Evolutionary conservation across 129 eudicot genomes (phyloP).

Genomic region (carrot (Daucus carota)): DNA sequence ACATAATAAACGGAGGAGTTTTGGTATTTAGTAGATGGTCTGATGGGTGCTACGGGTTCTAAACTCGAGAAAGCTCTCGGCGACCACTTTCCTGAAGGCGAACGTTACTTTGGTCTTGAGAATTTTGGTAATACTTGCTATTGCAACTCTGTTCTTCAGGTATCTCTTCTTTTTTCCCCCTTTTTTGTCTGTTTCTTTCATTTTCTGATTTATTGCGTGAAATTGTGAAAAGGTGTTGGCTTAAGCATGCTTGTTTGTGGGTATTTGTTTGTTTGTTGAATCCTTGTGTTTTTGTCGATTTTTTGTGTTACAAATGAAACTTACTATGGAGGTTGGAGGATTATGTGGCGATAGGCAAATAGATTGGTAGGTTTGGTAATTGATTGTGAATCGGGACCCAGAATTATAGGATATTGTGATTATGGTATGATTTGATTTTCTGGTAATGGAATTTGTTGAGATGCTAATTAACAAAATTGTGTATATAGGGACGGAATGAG

Average conservation of each 20-base stretch:
- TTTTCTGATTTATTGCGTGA: too few species aligned
- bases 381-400: background rate
- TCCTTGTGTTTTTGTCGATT: background rate
- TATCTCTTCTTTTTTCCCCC: background rate
- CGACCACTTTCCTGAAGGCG: conserved; percentile 91
- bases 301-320: background rate
- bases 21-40: conserved; percentile 56
- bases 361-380: background rate
- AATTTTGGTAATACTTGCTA: conserved; percentile 91
- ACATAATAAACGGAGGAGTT: conserved; percentile 33
- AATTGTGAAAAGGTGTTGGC: background rate
- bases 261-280: too few species aligned
- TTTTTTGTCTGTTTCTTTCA: background rate
- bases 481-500: background rate
- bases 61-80: conserved; percentile 92
- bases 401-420: background rate
- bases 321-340: background rate
- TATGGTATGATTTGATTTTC: too few species aligned
- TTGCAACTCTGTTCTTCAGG: conserved; percentile 92
- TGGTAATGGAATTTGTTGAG: background rate
- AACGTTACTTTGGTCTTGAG: conserved; percentile 77
- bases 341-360: too few species aligned
- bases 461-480: background rate
- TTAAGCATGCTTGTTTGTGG: background rate
- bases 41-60: conserved; percentile 87